Percentiles rank a stretch among this genome's conserved stretches.
Conservation (phyloP, 306 rosid genomes). For the Ceratonia siliqua region DNA sequence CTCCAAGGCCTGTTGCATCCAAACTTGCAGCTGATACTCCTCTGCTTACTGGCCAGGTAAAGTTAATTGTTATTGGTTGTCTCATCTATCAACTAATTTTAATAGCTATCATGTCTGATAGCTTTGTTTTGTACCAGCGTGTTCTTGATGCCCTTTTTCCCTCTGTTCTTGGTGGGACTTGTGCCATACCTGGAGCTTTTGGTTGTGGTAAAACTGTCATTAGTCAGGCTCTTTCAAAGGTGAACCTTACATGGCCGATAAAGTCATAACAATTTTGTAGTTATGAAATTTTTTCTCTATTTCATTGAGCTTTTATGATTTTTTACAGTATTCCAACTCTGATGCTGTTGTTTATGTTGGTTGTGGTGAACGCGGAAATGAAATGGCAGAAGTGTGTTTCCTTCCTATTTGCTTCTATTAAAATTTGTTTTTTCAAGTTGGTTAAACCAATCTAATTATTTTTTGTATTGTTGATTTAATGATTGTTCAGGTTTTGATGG, state of each 20-base stretch:
- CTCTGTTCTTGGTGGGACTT: constrained; percentile 85
- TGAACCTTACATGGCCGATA: constrained; percentile 28
- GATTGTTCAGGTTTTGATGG: constrained; percentile 86
- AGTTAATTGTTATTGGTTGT: not conserved
- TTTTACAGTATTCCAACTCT: constrained; percentile 96
- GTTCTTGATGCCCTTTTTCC: constrained; percentile 89
- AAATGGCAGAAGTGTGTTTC: constrained; percentile 87
- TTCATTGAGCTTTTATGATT: constrained; percentile 23
- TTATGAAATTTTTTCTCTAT: not conserved
- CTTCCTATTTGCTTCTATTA: not conserved
- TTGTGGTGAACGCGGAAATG: constrained; percentile 99
- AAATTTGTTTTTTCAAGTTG: constrained; percentile 11
- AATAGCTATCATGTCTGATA: constrained; percentile 21
- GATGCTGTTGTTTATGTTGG: constrained; percentile 95
- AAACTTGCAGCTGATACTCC: constrained; percentile 89
- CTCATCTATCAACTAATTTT: not conserved
- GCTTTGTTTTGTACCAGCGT: constrained; percentile 48
- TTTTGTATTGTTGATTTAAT: not conserved
- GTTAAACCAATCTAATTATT: constrained; percentile 32
- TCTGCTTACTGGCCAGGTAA: constrained; percentile 81
- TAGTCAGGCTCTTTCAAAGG: constrained; percentile 99
- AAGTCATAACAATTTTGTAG: not conserved
- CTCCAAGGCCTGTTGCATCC: constrained; percentile 81
- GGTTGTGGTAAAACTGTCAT: constrained; percentile 88
- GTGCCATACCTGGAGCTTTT: constrained; percentile 88